phyloP scores from a whole-genome alignment of 2,329 filamentous ascomycete genomes.

The Tolypocladium sp. region DNA sequence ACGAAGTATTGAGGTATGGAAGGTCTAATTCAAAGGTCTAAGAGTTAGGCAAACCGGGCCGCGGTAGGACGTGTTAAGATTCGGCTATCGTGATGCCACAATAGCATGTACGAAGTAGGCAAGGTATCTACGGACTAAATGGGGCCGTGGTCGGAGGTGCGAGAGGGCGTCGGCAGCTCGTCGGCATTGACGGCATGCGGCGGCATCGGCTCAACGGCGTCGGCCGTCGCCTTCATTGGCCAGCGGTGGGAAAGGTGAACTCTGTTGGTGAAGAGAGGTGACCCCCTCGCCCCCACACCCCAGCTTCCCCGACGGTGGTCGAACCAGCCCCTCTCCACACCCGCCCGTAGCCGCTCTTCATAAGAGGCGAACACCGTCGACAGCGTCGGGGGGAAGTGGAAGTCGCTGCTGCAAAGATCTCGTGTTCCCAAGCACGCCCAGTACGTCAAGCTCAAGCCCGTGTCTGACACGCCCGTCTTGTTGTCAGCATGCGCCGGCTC shows the following conservation, averaged over 20 bases:
- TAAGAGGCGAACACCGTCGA: constrained; percentile 1
- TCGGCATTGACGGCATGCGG: constrained; percentile 7
- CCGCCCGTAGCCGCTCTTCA: constrained; percentile 2
- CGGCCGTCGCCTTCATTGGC: background rate
- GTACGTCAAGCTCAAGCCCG: constrained; percentile 1
- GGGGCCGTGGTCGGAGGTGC: background rate
- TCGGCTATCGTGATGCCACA: background rate
- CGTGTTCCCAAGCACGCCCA: background rate
- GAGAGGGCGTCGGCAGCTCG: background rate
- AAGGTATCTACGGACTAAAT: background rate
- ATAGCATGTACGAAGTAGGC: background rate
- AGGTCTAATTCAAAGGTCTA: background rate
- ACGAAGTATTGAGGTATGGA: too few species aligned
- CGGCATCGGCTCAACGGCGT: constrained; percentile 9
- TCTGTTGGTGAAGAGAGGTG: background rate
- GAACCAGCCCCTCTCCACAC: background rate
- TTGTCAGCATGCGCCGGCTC: constrained; percentile 35
- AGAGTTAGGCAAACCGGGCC: background rate
- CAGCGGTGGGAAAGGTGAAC: background rate
- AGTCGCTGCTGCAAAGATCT: background rate
- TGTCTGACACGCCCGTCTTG: background rate
- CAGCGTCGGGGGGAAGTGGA: background rate
- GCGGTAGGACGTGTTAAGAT: background rate
- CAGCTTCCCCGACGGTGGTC: background rate
- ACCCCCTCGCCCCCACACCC: background rate